Evolutionary conservation across 768 basidiomycete species (phyloP).

Genomic region (Gloeostereum incarnatum): DNA sequence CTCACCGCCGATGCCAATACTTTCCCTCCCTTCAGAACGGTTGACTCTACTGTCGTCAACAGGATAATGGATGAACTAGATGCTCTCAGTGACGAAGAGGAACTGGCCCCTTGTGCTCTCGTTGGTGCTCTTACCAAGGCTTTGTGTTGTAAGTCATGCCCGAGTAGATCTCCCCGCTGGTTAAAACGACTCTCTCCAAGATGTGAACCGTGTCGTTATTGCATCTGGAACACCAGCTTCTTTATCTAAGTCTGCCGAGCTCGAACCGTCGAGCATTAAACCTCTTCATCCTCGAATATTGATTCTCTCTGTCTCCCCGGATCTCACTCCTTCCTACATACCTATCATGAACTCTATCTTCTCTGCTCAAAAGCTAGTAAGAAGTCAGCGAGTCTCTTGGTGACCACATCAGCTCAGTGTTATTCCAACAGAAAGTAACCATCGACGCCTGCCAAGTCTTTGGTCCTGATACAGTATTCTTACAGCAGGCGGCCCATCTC

Average conservation of each 20-base stretch:
- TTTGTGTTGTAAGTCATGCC: conserved; percentile 69
- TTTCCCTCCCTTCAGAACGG: conserved; percentile 74
- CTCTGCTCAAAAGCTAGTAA: conserved; percentile 92
- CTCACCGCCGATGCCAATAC: conserved; percentile 60
- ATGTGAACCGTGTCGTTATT: conserved; percentile 29
- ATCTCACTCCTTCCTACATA: conserved; percentile 86
- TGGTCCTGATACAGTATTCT: conserved; percentile 85
- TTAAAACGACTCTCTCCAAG: conserved; percentile 15
- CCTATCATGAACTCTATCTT: conserved; percentile 99
- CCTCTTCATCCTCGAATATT: conserved; percentile 30
- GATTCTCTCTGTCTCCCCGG: conserved; percentile 89
- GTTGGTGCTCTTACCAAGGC: conserved; percentile 91
- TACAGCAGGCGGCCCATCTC: conserved; percentile 94
- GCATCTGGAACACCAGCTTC: conserved; percentile 19
- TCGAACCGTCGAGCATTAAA: too few species aligned
- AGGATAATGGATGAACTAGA: conserved; percentile 58
- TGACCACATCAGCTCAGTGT: conserved; percentile 1
- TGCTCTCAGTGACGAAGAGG: conserved; percentile 37
- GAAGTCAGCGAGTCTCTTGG: conserved; percentile 14
- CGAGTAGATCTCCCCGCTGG: too few species aligned
- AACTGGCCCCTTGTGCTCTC: conserved; percentile 58
- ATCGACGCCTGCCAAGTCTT: conserved; percentile 94
- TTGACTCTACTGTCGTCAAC: conserved; percentile 58
- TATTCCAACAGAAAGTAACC: conserved; percentile 68
- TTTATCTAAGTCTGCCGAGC: too few species aligned